These are phyloP conservation scores for Tubosaeta sp. DNA, from an alignment of 768 basidiomycete species.

Conservation along the genomic window DNA sequence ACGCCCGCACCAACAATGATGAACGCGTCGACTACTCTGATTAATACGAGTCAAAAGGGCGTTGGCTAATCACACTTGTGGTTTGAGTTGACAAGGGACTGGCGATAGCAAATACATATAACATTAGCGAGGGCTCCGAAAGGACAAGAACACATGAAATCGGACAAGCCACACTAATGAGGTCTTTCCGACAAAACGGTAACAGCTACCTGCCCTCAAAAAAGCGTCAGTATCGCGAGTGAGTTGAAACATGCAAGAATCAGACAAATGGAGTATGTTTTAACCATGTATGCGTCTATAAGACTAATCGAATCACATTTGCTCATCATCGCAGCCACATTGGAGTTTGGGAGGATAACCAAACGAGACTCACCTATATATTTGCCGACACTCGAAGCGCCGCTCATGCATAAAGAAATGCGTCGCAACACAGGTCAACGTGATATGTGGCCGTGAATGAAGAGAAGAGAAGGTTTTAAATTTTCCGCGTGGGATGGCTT, in stretches of 20 bases:
- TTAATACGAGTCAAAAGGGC: too few species aligned
- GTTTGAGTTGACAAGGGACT: too few species aligned
- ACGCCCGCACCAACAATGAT: not conserved
- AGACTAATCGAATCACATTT: constrained; percentile 86
- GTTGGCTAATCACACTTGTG: too few species aligned
- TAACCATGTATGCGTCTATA: constrained; percentile 81
- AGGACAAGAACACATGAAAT: not conserved
- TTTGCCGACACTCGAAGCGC: not conserved
- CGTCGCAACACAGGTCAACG: not conserved
- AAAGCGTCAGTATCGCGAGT: constrained; percentile 8
- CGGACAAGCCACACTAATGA: not conserved
- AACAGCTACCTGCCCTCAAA: constrained; percentile 2
- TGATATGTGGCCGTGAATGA: not conserved
- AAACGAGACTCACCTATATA: constrained; percentile 11
- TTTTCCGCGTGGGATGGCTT: not conserved
- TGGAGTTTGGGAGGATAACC: not conserved
- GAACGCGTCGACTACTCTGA: too few species aligned
- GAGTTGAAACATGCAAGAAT: constrained; percentile 4
- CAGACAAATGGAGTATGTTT: constrained; percentile 29
- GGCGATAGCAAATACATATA: not conserved
- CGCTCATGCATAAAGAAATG: not conserved
- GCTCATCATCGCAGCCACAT: constrained; percentile 43
- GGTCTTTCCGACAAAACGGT: not conserved
- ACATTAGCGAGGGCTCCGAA: not conserved
- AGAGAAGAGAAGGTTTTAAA: not conserved